Percentiles rank a stretch among this genome's conserved stretches.
Conservation (phyloP, 768 basidiomycete genomes). For the Chalciporus piperatus region DNA sequence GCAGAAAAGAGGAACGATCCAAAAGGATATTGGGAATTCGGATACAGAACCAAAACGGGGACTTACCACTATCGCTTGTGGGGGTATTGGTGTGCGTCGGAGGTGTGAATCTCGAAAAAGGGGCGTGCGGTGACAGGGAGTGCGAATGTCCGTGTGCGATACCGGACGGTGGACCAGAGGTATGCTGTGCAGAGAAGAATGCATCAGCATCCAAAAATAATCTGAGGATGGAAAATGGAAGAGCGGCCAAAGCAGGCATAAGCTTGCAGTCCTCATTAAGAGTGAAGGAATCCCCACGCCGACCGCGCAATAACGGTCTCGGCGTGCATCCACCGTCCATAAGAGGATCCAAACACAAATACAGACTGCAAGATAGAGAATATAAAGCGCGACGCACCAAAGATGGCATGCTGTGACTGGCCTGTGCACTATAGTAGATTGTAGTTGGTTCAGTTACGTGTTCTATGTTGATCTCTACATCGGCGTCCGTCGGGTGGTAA, state of each 20-base stretch:
- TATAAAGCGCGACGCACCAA: conserved; percentile 18
- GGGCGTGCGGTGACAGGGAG: conserved; percentile 17
- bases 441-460: conserved; percentile 8
- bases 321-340: background rate
- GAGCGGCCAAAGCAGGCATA: background rate
- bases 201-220: background rate
- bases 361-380: background rate
- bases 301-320: no score
- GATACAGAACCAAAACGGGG: background rate
- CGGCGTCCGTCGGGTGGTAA: conserved; percentile 1
- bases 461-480: conserved; percentile 18
- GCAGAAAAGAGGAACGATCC: background rate
- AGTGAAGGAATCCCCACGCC: background rate
- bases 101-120: conserved; percentile 21
- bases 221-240: background rate
- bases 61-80: conserved; percentile 28
- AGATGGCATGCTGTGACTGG: conserved; percentile 19
- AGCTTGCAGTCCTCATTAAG: background rate
- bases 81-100: conserved; percentile 26
- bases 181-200: conserved; percentile 12
- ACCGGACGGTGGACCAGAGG: background rate
- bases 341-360: background rate
- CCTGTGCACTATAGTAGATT: conserved; percentile 14
- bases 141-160: conserved; percentile 9
- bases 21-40: background rate